These are phyloP conservation scores for Penicillium egyptiacum DNA, from an alignment of 495 filamentous ascomycete species.

Conservation along the genomic window DNA sequence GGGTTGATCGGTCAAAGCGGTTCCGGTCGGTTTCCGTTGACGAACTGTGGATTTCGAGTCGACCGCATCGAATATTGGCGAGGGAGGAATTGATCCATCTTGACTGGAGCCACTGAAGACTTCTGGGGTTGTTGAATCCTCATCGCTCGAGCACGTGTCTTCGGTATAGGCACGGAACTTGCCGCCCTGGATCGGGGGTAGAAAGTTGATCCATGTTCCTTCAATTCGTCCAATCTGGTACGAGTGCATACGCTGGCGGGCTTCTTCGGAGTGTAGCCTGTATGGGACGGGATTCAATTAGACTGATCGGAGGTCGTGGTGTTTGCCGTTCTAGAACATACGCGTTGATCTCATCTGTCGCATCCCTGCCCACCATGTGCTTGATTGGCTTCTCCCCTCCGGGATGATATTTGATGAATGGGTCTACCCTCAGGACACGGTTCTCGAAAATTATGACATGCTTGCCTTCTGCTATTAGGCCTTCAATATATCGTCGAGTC, in stretches of 20 bases:
- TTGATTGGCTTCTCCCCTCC: conserved; percentile 89
- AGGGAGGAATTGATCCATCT: conserved; percentile 44
- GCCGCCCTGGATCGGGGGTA: conserved; percentile 91
- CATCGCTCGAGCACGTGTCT: conserved; percentile 35
- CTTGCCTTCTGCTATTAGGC: conserved; percentile 81
- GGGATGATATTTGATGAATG: conserved; percentile 86
- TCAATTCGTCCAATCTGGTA: conserved; percentile 85
- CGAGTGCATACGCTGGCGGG: conserved; percentile 70
- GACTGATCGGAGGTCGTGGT: neutral
- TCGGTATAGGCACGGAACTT: conserved; percentile 63
- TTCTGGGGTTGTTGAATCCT: conserved; percentile 29
- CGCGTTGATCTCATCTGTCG: conserved; percentile 92
- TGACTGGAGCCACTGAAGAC: conserved; percentile 47
- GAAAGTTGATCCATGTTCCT: conserved; percentile 83
- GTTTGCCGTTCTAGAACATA: conserved; percentile 47
- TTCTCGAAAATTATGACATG: conserved; percentile 77
- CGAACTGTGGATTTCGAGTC: conserved; percentile 38
- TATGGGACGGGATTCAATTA: neutral
- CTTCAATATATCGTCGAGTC: conserved; percentile 78
- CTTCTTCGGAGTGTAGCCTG: conserved; percentile 82
- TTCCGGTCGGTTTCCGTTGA: conserved; percentile 39
- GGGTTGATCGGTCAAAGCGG: conserved; percentile 26
- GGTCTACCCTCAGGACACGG: conserved; percentile 81
- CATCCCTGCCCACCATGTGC: conserved; percentile 97
- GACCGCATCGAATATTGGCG: conserved; percentile 64